A percentile compares a stretch with the other conserved stretches of the same genome.
Conservation (phyloP, 768 basidiomycete species). For the Trichaptum fuscoviolaceum region DNA sequence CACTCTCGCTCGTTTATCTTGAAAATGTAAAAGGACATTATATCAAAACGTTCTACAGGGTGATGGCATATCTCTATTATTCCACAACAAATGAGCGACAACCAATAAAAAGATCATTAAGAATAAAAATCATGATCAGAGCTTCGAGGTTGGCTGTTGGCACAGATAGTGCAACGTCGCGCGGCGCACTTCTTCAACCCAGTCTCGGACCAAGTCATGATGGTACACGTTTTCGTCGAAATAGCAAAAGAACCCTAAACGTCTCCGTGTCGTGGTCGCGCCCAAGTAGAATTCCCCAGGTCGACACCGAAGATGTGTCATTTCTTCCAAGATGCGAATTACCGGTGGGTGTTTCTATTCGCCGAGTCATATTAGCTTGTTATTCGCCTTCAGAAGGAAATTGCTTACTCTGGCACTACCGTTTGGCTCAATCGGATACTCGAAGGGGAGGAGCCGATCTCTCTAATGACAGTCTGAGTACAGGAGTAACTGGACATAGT, state of each 20-base stretch:
- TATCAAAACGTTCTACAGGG: too few relatives aligned
- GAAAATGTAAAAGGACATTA: too few relatives aligned
- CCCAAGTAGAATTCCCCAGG: conserved; percentile 46
- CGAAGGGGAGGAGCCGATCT: conserved; percentile 14
- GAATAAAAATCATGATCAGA: neutral
- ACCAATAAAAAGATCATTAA: neutral
- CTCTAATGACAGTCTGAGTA: conserved; percentile 2
- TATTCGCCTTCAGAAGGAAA: neutral
- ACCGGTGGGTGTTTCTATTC: neutral
- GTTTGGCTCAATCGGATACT: conserved; percentile 15
- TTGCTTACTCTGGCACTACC: neutral
- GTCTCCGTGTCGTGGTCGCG: conserved; percentile 28
- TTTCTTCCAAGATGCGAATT: conserved; percentile 12
- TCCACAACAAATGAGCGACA: neutral
- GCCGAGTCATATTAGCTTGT: neutral
- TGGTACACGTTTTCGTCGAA: conserved; percentile 46
- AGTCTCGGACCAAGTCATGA: conserved; percentile 35
- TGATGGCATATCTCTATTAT: neutral
- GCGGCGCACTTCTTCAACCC: conserved; percentile 39
- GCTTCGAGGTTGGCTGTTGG: neutral
- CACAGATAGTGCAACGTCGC: conserved; percentile 28
- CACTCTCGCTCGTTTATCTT: too few relatives aligned
- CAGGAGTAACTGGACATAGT: neutral
- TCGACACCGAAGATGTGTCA: conserved; percentile 31
- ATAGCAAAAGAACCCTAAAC: conserved; percentile 28